A percentile compares a stretch with the other conserved stretches of the same genome.
These are phyloP conservation scores for Glonium stellatum DNA, from an alignment of 495 filamentous ascomycete genomes.

Conservation along the genomic window DNA sequence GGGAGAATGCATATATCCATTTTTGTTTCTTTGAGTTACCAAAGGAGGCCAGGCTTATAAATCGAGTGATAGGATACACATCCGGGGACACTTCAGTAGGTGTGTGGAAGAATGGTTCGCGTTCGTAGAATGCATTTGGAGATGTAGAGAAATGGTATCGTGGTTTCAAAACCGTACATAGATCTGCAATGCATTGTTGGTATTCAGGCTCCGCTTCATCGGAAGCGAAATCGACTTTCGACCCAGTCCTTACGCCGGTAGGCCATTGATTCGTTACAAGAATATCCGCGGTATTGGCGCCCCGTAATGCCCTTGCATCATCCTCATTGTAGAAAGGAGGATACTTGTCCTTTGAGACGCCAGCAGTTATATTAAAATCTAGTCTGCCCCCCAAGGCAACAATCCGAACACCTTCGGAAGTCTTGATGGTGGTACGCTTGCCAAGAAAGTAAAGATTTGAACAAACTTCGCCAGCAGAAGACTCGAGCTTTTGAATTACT, in stretches of 20 bases:
- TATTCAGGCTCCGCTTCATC: conserved; percentile 38
- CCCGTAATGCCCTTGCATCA: conserved; percentile 68
- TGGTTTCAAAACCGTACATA: conserved; percentile 69
- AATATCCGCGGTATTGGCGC: conserved; percentile 72
- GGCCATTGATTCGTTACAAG: conserved; percentile 85
- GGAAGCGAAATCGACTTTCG: conserved; percentile 49
- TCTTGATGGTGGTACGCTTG: conserved; percentile 77
- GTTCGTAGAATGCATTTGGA: conserved; percentile 66
- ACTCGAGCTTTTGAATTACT: conserved; percentile 64
- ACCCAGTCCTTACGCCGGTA: conserved; percentile 54
- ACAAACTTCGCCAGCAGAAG: conserved; percentile 71
- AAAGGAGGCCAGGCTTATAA: conserved; percentile 76
- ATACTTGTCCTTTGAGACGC: conserved; percentile 54
- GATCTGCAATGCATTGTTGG: conserved; percentile 58
- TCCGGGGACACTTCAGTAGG: conserved; percentile 48
- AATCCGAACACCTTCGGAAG: conserved; percentile 80
- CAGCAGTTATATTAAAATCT: conserved; percentile 45
- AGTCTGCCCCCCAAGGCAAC: conserved; percentile 69
- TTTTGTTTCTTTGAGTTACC: conserved; percentile 69
- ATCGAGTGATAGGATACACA: conserved; percentile 62
- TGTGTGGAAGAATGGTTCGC: conserved; percentile 83
- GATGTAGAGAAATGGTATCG: conserved; percentile 81
- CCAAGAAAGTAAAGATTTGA: conserved; percentile 82
- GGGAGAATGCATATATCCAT: conserved; percentile 81
- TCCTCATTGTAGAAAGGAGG: conserved; percentile 62